Conservation (phyloP, 495 filamentous ascomycete genomes). For the Corynascus novoguineensis region DNA sequence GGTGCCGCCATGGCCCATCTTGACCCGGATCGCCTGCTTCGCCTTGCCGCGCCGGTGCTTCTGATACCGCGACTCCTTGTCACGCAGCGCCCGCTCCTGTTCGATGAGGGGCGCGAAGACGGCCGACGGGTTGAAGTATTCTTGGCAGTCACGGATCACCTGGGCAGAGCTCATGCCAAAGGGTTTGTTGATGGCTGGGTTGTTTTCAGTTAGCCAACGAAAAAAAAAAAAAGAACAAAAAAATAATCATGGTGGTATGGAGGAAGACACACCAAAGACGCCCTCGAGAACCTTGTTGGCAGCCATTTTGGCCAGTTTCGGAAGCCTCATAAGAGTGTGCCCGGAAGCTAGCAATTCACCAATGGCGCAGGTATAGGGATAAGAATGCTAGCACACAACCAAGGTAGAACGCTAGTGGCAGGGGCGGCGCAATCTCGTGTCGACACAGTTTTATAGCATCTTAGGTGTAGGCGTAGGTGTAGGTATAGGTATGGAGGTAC, state of each 20-base stretch:
- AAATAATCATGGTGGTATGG: too few relatives aligned
- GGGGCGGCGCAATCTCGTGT: neutral
- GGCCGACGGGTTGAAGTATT: slow-evolving; percentile 71
- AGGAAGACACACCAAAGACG: slow-evolving; percentile 57
- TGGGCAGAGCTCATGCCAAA: slow-evolving; percentile 76
- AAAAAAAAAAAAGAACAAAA: neutral
- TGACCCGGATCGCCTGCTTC: slow-evolving; percentile 62
- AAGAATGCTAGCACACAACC: neutral
- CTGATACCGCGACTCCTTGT: slow-evolving; percentile 50
- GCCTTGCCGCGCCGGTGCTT: slow-evolving; percentile 46
- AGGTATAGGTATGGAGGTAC: too few relatives aligned
- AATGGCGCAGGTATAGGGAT: neutral
- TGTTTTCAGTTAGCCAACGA: neutral
- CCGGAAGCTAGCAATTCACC: neutral
- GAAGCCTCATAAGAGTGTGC: slow-evolving; percentile 21
- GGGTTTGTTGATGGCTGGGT: slow-evolving; percentile 91
- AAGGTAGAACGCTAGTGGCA: neutral
- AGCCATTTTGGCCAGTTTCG: slow-evolving; percentile 43
- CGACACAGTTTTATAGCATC: too few relatives aligned
- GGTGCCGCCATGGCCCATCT: slow-evolving; percentile 95
- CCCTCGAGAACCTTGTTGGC: slow-evolving; percentile 63
- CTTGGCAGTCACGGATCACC: slow-evolving; percentile 77
- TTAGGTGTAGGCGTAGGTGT: too few relatives aligned
- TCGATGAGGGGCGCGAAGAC: slow-evolving; percentile 70
- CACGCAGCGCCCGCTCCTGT: slow-evolving; percentile 48